Evolutionary conservation across 2,329 filamentous ascomycete genomes (phyloP).

Genomic region (Fusarium haematococcum): DNA sequence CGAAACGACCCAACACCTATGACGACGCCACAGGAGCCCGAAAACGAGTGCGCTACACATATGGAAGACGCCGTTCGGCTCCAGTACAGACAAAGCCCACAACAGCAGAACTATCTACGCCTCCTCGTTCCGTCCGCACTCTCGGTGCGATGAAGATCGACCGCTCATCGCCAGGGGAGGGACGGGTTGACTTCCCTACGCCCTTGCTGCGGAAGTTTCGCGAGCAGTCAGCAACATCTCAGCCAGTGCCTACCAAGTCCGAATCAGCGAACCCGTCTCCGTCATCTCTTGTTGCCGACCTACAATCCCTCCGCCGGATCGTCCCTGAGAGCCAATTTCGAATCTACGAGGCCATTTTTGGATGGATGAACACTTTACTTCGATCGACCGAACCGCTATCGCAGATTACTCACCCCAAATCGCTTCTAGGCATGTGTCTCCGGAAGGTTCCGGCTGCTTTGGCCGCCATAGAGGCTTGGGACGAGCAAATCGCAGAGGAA

Average conservation of each 20-base stretch:
- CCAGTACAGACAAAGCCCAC: slow-evolving; percentile 8
- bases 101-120: slow-evolving; percentile 29
- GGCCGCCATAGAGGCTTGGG: slow-evolving; percentile 50
- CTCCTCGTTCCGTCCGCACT: slow-evolving; percentile 45
- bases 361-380: slow-evolving; percentile 47
- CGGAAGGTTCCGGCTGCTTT: slow-evolving; percentile 47
- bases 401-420: slow-evolving; percentile 44
- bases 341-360: slow-evolving; percentile 50
- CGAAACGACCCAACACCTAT: slow-evolving; percentile 38
- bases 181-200: slow-evolving; percentile 46
- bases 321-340: slow-evolving; percentile 42
- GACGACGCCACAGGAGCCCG: slow-evolving; percentile 10
- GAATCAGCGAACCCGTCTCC: slow-evolving; percentile 4
- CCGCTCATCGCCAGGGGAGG: slow-evolving; percentile 39
- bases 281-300: slow-evolving; percentile 30
- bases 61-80: slow-evolving; percentile 39
- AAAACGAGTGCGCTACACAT: slow-evolving; percentile 49
- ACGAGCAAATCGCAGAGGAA: slow-evolving; percentile 40
- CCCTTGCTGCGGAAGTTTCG: slow-evolving; percentile 46
- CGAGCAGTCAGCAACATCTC: slow-evolving; percentile 24
- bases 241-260: neutral
- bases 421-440: slow-evolving; percentile 53
- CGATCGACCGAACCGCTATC: slow-evolving; percentile 40
- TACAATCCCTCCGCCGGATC: slow-evolving; percentile 41
- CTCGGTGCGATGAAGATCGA: slow-evolving; percentile 47